Evolutionary conservation across 1,139 yeast genomes (phyloP), one percentile per base, ranked within the genome.

Genomic region (Taphrina pruni): DNA sequence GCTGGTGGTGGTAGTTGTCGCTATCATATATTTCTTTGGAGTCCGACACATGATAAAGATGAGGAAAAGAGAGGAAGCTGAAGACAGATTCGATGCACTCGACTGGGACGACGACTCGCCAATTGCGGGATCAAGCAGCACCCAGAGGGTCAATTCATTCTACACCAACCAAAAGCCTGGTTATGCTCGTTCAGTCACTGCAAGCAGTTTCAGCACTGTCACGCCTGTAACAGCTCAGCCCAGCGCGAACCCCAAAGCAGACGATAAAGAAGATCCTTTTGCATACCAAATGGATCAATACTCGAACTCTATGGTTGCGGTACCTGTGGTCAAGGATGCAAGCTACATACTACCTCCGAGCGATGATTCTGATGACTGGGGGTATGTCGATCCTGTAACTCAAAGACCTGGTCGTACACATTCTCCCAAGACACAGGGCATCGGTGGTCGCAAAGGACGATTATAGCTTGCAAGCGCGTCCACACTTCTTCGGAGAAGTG

Each of bases 41-140:
- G 62, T 58, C 4, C 38, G 62, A 12, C 51, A 58, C 54, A 43
- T 58, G 54, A 9, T 17, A 21, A 58, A 58, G 41, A 38, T 58
- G 54, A 43, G 62, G 62, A 32, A 26, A 17, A 45, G 26, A 36
- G 62, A 58, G 43, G 50, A 39, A 41, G 62, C 62, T 6, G 62
- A 58, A 32, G 62, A 45, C 8, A 17, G 54, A 32, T 58, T 26
- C 54, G 52, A 58, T 45, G 39, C 62, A 1, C 45, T 58, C 9
- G 62, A 58, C 32, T 58, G 62, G 62, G 62, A 45, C 26, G 62
- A 58, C 54, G 62, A 58, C 20, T 32, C 62, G 8, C 48, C 39
- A 2, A 11, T 36, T 12, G 20, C 36, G 2, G 62, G 43, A 11
- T 58, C 62, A 8, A 58, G 62, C 43, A 58, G 62, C 54, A 58